phyloP scores from a whole-genome alignment of 83 land plant genomes.

The Picea abies region DNA sequence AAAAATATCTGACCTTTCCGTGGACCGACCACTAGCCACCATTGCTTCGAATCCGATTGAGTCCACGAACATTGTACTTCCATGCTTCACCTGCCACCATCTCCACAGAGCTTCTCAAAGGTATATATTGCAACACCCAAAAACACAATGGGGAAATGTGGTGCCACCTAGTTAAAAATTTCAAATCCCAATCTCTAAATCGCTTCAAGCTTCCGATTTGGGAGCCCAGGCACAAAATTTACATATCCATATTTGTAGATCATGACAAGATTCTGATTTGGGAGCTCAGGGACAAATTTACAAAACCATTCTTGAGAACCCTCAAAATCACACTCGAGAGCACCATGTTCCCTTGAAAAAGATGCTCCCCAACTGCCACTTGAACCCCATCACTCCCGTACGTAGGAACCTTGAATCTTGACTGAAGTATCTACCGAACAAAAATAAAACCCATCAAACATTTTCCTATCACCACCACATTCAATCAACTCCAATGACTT shows the following conservation, averaged over 20 bases:
- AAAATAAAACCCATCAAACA: conserved; percentile 90
- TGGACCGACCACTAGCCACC: too few relatives aligned
- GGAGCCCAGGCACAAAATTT: too few relatives aligned
- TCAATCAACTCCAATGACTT: conserved; percentile 20
- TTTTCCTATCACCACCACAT: conserved; percentile 78
- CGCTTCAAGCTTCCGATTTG: conserved; percentile 76
- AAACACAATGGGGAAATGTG: conserved; percentile 83
- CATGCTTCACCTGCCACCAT: too few relatives aligned
- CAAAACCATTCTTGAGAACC: conserved; percentile 70
- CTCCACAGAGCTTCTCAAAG: too few relatives aligned
- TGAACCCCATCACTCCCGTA: conserved; percentile 87
- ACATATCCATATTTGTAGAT: too few relatives aligned
- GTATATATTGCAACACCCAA: conserved; percentile 92
- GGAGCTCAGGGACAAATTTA: conserved; percentile 81
- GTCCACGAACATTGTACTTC: too few relatives aligned
- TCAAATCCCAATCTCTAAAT: conserved; percentile 91
- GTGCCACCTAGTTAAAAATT: conserved; percentile 88
- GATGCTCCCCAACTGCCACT: conserved; percentile 72
- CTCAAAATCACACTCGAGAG: conserved; percentile 92
- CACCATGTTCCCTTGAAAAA: conserved; percentile 87
- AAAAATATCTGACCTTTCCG: too few relatives aligned
- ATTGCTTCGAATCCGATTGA: too few relatives aligned
- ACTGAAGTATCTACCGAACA: conserved; percentile 70
- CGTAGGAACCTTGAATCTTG: conserved; percentile 69
- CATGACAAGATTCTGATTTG: too few relatives aligned